Conservation (phyloP, 2,329 filamentous ascomycete genomes). For the Leptographium galeiforme region DNA sequence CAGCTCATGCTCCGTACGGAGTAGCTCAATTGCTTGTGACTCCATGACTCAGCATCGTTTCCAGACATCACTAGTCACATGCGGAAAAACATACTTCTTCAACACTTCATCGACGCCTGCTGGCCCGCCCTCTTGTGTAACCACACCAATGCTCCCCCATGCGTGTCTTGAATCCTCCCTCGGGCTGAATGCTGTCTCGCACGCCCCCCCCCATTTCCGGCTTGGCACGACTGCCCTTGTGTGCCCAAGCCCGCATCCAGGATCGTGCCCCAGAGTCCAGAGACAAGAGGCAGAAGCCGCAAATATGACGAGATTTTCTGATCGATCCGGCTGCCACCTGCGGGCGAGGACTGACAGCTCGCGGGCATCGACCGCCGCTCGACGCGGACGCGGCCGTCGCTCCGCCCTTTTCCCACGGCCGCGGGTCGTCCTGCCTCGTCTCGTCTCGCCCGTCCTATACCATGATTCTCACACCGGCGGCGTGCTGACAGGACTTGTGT, state of each 20-base stretch:
- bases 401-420: neutral
- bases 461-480: no score
- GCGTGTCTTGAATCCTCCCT: neutral
- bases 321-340: constrained; percentile 2
- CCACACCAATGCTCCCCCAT: neutral
- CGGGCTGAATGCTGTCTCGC: neutral
- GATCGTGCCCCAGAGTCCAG: neutral
- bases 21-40: no score
- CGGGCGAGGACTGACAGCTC: constrained; percentile 2
- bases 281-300: neutral
- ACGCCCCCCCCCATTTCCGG: neutral
- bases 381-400: neutral
- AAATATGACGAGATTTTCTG: constrained; percentile 1
- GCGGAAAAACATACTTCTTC: no score
- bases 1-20: no score
- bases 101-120: no score
- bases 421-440: neutral
- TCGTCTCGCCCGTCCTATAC: no score
- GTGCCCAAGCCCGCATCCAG: neutral
- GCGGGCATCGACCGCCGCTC: neutral
- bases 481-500: no score
- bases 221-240: neutral
- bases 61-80: no score
- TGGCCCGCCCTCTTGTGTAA: neutral
- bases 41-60: no score